Percentiles rank a stretch among this genome's conserved stretches.
Evolutionary conservation across 805 yeast species (phyloP).

Genomic region (Cyberlindnera mycetangii): DNA sequence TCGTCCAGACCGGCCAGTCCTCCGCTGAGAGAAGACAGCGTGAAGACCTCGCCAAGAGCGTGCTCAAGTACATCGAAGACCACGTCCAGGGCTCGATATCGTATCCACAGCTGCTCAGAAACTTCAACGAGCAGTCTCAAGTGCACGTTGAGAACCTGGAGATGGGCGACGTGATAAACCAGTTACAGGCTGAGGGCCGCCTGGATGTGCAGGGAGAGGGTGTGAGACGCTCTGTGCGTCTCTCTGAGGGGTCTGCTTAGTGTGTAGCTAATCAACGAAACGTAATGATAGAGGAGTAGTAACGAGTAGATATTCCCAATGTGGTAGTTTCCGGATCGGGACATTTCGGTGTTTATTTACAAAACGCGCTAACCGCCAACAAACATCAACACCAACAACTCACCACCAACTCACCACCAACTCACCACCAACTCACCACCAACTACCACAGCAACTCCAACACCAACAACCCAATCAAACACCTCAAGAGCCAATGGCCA

Average conservation of each 20-base stretch:
- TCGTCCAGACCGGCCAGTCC: slow-evolving; percentile 94
- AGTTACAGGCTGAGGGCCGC: slow-evolving; percentile 70
- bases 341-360: no score
- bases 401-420: no score
- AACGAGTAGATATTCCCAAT: neutral
- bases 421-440: no score
- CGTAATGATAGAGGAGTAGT: neutral
- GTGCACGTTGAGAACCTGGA: slow-evolving; percentile 69
- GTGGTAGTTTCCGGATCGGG: neutral
- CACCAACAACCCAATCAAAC: neutral
- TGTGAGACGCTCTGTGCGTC: slow-evolving; percentile 53
- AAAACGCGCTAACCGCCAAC: neutral
- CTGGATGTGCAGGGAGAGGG: slow-evolving; percentile 71
- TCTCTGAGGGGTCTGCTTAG: neutral
- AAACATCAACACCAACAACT: no score
- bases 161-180: slow-evolving; percentile 60
- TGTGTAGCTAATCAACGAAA: neutral
- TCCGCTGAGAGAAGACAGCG: slow-evolving; percentile 76
- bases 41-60: slow-evolving; percentile 66
- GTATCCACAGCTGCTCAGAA: slow-evolving; percentile 55
- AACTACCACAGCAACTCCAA: no score
- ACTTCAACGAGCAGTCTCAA: slow-evolving; percentile 63
- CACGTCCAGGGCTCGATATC: slow-evolving; percentile 44
- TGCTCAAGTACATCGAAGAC: slow-evolving; percentile 52
- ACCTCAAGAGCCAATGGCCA: slow-evolving; percentile 30